Evolutionary conservation across 768 basidiomycete genomes (phyloP), one percentile per base, ranked within the genome.

Genomic region (Rubroboletus pulcherrimus): DNA sequence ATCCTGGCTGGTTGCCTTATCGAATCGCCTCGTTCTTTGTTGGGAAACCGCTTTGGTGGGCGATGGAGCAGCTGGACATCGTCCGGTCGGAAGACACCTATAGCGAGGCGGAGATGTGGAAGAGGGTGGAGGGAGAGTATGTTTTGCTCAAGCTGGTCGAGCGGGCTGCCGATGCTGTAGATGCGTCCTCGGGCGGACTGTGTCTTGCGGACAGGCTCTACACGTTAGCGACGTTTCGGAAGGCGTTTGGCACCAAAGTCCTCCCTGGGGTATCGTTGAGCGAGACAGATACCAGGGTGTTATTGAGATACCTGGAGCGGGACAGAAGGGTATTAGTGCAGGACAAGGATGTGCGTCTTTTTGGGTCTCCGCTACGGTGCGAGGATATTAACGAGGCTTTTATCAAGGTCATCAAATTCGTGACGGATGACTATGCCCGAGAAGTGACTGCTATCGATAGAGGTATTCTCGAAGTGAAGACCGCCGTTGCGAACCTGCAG

Each of bases 21-120:
- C 83, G 89, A 19, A 76, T 91, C 49, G 88, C 81, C 3, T 78
- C 87, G 10, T 87, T 80, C 54, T 74, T 93, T 8, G 78, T 93
- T 7, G 89, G 85, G 7, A 84, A 82, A 63, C 91, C 92, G 3
- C 73, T 94, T 2, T 91, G 87, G 88, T 94, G 92, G 92, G 85
- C 87, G 3, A 78, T 94, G 54, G 84, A 87, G 58, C 89, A 90
- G 59, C 74, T 86, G n/a, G 86, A 83, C 26, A 72, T 93, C 4
- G 81, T 89, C 7, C 82, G 81, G 19, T 65, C 73, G 3, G 87
- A 89, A 45, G 86, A 87, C 26, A 73, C 71, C 31, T 73, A 77
- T 26, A 73, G 73, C 38, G 76, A 78, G 38, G 63, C 65, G 7
- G 74, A 78, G 51, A 70, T 74, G 53, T 84, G 82, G 86, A 74